These are phyloP conservation scores for Cyberlindnera suaveolens DNA, from an alignment of 805 yeast species.

Conservation along the genomic window DNA sequence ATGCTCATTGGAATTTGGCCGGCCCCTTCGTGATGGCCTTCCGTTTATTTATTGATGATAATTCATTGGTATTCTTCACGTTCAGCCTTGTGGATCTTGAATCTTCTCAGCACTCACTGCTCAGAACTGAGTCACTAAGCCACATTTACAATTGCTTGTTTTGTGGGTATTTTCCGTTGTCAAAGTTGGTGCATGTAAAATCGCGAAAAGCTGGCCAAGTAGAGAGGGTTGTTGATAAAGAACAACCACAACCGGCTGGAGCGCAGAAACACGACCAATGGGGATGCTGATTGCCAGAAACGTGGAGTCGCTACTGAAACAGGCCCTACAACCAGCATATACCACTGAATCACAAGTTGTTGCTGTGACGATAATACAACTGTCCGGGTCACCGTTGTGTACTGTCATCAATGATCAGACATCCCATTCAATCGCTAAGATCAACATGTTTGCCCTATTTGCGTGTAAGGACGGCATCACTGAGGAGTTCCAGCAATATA, in stretches of 20 bases:
- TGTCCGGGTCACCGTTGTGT: slow-evolving; percentile 14
- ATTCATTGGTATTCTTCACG: no score
- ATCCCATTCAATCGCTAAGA: slow-evolving; percentile 4
- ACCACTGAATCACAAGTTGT: slow-evolving; percentile 12
- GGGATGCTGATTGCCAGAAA: slow-evolving; percentile 16
- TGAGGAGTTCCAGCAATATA: slow-evolving; percentile 3
- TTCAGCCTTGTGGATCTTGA: no score
- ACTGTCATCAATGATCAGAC: slow-evolving; percentile 2
- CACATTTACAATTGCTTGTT: no score
- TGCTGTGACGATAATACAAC: slow-evolving; percentile 13
- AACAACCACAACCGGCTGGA: no score
- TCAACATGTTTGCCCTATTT: slow-evolving; percentile 17
- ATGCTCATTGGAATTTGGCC: no score
- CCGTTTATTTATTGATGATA: no score
- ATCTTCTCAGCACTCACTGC: no score
- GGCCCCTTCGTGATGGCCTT: no score
- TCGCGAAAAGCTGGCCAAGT: no score
- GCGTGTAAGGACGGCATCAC: slow-evolving; percentile 8
- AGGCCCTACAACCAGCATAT: slow-evolving; percentile 10
- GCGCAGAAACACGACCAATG: slow-evolving; percentile 1
- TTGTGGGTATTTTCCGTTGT: neutral
- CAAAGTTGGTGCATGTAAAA: neutral
- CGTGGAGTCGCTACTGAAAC: slow-evolving; percentile 14
- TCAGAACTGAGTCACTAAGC: no score
- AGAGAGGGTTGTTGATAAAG: no score